Evolutionary conservation across 176 grass and related monocot genomes (phyloP).

Genomic region (Secale cereale): DNA sequence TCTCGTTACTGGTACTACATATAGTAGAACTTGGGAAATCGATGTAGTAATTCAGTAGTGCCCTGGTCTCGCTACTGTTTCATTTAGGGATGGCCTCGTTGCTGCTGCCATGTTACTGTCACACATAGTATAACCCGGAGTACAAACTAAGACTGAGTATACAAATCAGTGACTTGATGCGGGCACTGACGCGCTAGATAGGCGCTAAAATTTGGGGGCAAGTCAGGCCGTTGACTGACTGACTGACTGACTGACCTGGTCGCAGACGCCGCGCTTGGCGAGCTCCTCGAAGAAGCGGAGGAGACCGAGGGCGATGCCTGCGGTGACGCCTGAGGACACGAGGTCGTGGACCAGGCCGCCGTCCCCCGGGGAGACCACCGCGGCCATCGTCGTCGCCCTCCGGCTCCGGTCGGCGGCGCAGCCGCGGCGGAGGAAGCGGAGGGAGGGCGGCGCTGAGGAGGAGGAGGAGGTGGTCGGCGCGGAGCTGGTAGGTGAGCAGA

Average conservation of each 20-base stretch:
- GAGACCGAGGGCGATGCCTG: conserved; percentile 56
- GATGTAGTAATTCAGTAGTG: neutral
- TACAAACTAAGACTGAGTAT: too few relatives aligned
- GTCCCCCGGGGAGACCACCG: conserved; percentile 27
- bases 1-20: neutral
- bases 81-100: neutral
- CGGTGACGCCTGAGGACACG: conserved; percentile 40
- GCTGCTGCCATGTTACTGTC: neutral
- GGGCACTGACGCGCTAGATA: neutral
- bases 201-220: neutral
- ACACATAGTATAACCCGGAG: too few relatives aligned
- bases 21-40: neutral
- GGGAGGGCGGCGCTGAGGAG: neutral
- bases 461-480: neutral
- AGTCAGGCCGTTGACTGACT: neutral
- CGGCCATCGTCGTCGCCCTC: conserved; percentile 19
- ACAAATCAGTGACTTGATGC: too few relatives aligned
- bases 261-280: conserved; percentile 76
- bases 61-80: neutral
- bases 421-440: neutral
- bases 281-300: conserved; percentile 86
- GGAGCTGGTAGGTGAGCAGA: neutral
- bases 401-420: conserved; percentile 2
- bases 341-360: conserved; percentile 38
- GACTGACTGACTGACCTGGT: conserved; percentile 51